These are phyloP conservation scores for Podaxis mareebaensis DNA, from an alignment of 768 basidiomycete genomes.

Conservation along the genomic window DNA sequence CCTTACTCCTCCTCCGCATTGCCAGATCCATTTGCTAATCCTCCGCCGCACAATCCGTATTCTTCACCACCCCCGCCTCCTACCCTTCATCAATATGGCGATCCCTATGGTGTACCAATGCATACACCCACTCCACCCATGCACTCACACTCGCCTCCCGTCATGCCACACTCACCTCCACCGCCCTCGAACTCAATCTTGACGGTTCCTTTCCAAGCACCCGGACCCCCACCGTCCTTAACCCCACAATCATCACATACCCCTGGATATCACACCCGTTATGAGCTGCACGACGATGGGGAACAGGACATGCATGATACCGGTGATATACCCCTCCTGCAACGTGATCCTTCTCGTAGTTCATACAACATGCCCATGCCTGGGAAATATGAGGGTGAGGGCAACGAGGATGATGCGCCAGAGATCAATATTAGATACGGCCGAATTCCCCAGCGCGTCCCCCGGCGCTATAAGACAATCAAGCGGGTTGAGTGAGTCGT, in stretches of 20 bases:
- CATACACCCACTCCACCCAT: slow-evolving; percentile 23
- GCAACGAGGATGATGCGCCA: slow-evolving; percentile 20
- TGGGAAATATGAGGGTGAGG: slow-evolving; percentile 45
- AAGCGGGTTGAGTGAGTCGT: slow-evolving; percentile 80
- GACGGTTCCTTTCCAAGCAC: slow-evolving; percentile 14
- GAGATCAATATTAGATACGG: slow-evolving; percentile 82
- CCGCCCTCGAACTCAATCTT: slow-evolving; percentile 15
- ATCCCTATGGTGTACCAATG: slow-evolving; percentile 18
- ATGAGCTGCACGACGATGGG: slow-evolving; percentile 43
- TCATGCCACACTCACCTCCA: slow-evolving; percentile 21
- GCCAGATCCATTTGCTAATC: slow-evolving; percentile 39
- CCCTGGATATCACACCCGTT: slow-evolving; percentile 24
- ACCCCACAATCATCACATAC: slow-evolving; percentile 18
- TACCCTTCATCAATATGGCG: slow-evolving; percentile 25
- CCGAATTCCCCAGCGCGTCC: slow-evolving; percentile 86
- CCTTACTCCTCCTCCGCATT: slow-evolving; percentile 32
- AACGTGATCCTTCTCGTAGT: slow-evolving; percentile 39
- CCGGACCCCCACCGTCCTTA: slow-evolving; percentile 17
- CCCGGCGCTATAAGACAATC: slow-evolving; percentile 89
- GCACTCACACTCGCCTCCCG: slow-evolving; percentile 19
- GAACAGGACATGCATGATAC: slow-evolving; percentile 48
- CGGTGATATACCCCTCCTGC: slow-evolving; percentile 69
- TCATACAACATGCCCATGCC: slow-evolving; percentile 32
- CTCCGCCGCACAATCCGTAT: slow-evolving; percentile 30
- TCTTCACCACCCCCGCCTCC: slow-evolving; percentile 24